Base-by-base conservation (phyloP, 345 rosid species). In the Hevea brasiliensis region DNA sequence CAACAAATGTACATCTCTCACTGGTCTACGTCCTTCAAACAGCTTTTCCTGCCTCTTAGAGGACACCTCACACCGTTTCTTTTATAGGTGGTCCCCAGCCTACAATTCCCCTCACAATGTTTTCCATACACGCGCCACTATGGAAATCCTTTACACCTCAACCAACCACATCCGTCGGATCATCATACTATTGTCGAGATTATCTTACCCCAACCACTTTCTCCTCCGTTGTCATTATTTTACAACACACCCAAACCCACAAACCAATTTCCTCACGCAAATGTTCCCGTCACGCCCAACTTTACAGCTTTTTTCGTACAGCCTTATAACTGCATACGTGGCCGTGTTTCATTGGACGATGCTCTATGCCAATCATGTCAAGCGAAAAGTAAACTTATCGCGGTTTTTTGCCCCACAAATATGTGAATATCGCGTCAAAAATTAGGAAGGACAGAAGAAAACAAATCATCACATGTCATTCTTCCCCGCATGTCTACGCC, bases 221-320 rank as follows among this genome's bases (percentile, higher is more conserved):
- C n/a, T n/a, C 47, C 47, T 11, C 8, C 1, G 3, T 3, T 17
- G 3, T 6, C 65, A 21, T 5, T 9, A 1, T 1, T 13, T 11
- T 45, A 24, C 6, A 47, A 15, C 3, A 15, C 42, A 7, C n/a
- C 7, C 1, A 20, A 10, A 62, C 48, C 56, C 74, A 71, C 47
- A 24, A 58, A 65, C 70, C 55, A 67, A 58, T 42, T 42, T 17
- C 67, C 74, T 47, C 51, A 70, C 79, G 83, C 84, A 81, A 76
- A 62, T 70, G 81, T 41, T 72, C 68, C 82, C 70, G 55, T 72
- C 80, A 72, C 72, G 61, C 69, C 77, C 72, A 65, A 35, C 81
- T 74, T 64, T 59, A 13, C 74, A 64, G 65, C 77, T 10, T 68
- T 29, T 67, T 15, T 64, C 37, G 4, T 32, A 32, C 4, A 1